Percentiles rank a stretch among this genome's conserved stretches.
Evolutionary conservation across 2,329 filamentous ascomycete species (phyloP).

Genomic region (Sclerotinia trifoliorum): DNA sequence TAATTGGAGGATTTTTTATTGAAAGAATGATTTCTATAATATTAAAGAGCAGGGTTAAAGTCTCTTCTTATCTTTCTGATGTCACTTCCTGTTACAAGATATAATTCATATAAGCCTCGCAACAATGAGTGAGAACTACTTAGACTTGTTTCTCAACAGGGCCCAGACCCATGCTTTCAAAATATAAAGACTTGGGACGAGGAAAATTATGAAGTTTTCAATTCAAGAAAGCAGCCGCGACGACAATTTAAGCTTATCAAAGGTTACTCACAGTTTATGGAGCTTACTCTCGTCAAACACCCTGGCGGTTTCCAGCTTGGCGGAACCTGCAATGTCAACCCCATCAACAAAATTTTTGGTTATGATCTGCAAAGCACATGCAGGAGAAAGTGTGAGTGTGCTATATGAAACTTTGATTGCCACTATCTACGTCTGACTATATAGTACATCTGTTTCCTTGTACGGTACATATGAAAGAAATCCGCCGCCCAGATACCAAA

Average conservation of each 20-base stretch:
- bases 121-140: too few relatives aligned
- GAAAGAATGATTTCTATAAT: too few relatives aligned
- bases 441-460: slow-evolving; percentile 2
- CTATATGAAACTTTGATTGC: slow-evolving; percentile 11
- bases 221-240: background rate
- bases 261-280: too few relatives aligned
- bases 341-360: background rate
- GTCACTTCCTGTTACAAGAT: too few relatives aligned
- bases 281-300: background rate
- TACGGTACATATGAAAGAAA: background rate
- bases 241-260: background rate
- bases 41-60: too few relatives aligned
- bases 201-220: too few relatives aligned
- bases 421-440: slow-evolving; percentile 9
- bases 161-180: too few relatives aligned
- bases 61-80: too few relatives aligned
- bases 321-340: background rate
- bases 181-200: too few relatives aligned
- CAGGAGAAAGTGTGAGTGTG: background rate
- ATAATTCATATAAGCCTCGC: too few relatives aligned
- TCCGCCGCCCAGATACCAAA: background rate
- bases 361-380: slow-evolving; percentile 11
- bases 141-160: too few relatives aligned
- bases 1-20: too few relatives aligned
- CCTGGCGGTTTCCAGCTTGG: background rate